phyloP scores from a whole-genome alignment of 1,284 basidiomycete species.

The Grifola frondosa region DNA sequence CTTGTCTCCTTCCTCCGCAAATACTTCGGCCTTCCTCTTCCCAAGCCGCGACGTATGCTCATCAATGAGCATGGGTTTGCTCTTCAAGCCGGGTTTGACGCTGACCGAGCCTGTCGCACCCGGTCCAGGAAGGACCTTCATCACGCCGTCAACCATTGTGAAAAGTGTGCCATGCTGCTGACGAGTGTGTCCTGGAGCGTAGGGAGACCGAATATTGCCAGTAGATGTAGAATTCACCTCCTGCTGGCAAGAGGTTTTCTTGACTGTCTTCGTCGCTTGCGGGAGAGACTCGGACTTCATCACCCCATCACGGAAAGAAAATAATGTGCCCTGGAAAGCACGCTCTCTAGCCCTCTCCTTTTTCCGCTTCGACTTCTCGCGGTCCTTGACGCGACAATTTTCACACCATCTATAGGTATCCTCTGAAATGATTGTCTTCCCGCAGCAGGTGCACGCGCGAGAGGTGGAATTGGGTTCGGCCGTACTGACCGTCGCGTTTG shows the following conservation, averaged over 20 bases:
- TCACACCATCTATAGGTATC: slow-evolving; percentile 4
- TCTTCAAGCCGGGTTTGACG: background rate
- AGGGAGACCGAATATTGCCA: no score
- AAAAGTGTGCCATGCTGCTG: no score
- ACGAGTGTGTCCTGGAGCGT: background rate
- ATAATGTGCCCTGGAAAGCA: no score
- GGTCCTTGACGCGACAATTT: background rate
- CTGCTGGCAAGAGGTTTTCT: no score
- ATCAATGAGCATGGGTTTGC: no score
- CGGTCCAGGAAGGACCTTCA: no score
- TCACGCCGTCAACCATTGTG: no score
- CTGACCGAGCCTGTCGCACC: no score
- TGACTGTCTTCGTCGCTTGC: no score
- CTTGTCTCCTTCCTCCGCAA: background rate
- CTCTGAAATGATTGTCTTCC: background rate
- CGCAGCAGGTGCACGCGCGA: slow-evolving; percentile 6
- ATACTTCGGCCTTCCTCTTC: slow-evolving; percentile 3
- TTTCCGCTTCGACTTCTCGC: background rate
- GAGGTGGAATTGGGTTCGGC: background rate
- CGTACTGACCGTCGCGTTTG: background rate
- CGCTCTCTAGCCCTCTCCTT: background rate
- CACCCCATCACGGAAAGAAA: no score
- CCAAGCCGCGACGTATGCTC: background rate
- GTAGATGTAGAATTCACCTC: background rate
- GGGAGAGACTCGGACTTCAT: no score